A percentile compares a stretch with the other conserved stretches of the same genome.
These are phyloP conservation scores for Avicennia marina DNA, from an alignment of 257 asterid species.

Conservation along the genomic window DNA sequence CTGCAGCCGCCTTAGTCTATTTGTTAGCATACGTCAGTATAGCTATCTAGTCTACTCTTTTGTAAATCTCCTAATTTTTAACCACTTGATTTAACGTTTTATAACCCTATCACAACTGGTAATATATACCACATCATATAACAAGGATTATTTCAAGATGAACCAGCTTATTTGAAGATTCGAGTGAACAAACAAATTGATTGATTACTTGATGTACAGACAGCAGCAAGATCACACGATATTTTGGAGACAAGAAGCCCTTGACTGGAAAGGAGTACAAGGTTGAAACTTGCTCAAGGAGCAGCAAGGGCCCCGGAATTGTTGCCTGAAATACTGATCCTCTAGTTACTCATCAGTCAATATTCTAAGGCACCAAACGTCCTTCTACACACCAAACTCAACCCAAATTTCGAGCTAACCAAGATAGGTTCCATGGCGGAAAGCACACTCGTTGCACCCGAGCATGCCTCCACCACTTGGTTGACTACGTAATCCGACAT, in stretches of 20 bases:
- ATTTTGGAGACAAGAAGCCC: conserved; percentile 37
- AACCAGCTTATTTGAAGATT: too few species aligned
- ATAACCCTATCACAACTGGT: too few species aligned
- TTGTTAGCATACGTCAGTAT: too few species aligned
- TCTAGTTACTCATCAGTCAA: conserved; percentile 53
- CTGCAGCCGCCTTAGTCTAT: too few species aligned
- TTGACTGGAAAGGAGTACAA: conserved; percentile 55
- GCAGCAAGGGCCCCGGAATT: conserved; percentile 61
- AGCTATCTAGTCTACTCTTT: too few species aligned
- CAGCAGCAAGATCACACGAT: conserved; percentile 49
- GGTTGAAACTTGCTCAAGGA: conserved; percentile 56
- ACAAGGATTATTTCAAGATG: too few species aligned
- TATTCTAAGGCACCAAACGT: conserved; percentile 66
- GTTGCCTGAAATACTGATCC: conserved; percentile 51
- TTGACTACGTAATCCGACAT: conserved; percentile 48
- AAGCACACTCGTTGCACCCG: conserved; percentile 41
- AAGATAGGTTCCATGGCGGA: conserved; percentile 46
- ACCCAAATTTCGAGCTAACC: conserved; percentile 58
- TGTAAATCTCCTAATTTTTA: too few species aligned
- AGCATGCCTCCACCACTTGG: conserved; percentile 40
- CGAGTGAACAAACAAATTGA: too few species aligned
- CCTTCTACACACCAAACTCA: conserved; percentile 37
- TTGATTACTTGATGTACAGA: conserved; percentile 30
- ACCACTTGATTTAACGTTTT: too few species aligned
- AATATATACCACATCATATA: too few species aligned